Conservation (phyloP, 305 asterid species). For the Plantago coronopus region DNA sequence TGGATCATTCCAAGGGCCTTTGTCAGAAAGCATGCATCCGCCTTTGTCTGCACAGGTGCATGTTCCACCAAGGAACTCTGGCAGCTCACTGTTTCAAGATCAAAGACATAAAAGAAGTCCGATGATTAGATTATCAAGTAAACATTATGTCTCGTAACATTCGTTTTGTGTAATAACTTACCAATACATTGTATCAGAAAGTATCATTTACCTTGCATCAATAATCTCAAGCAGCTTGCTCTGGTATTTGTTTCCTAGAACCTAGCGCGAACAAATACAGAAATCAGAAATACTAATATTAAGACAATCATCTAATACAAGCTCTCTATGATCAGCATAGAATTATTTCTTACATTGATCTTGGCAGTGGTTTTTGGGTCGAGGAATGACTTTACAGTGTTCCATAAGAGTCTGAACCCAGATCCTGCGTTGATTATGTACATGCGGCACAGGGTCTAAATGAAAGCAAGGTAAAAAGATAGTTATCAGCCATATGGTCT, state of each 20-base stretch:
- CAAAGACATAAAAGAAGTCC: slow-evolving; percentile 5
- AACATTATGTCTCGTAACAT: neutral
- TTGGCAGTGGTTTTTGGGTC: slow-evolving; percentile 96
- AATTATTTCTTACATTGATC: slow-evolving; percentile 39
- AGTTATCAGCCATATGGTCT: neutral
- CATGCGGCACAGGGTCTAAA: slow-evolving; percentile 90
- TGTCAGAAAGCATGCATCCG: slow-evolving; percentile 61
- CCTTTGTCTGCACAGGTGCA: slow-evolving; percentile 59
- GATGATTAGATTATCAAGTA: neutral
- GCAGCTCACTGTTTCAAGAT: slow-evolving; percentile 61
- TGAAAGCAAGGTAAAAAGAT: slow-evolving; percentile 1
- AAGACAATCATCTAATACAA: too few relatives aligned
- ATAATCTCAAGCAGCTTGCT: slow-evolving; percentile 76
- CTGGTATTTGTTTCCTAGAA: slow-evolving; percentile 76
- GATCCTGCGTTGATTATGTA: slow-evolving; percentile 96
- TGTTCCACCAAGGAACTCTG: slow-evolving; percentile 65
- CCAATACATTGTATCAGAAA: slow-evolving; percentile 11
- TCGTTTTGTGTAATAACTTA: neutral
- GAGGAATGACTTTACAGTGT: slow-evolving; percentile 87
- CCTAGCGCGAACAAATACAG: slow-evolving; percentile 34
- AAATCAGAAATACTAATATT: too few relatives aligned
- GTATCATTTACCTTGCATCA: slow-evolving; percentile 71
- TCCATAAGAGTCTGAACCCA: slow-evolving; percentile 97
- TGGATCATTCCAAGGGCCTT: slow-evolving; percentile 64
- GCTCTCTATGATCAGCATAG: too few relatives aligned